A percentile compares a stretch with the other conserved stretches of the same genome.
Evolutionary conservation across 805 yeast genomes (phyloP).

Genomic region (Starmerella khaoyaiensis): DNA sequence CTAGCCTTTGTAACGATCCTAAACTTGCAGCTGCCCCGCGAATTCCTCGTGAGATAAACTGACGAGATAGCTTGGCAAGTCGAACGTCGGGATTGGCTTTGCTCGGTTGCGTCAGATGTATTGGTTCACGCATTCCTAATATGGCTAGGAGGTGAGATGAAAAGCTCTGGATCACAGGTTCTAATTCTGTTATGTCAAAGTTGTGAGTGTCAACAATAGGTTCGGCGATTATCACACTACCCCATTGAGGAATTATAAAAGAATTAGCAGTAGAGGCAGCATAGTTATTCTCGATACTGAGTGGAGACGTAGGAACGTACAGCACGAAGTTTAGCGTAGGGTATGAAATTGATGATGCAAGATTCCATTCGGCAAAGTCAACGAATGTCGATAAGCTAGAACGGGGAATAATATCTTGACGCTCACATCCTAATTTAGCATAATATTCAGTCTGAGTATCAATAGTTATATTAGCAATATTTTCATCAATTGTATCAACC

Average conservation of each 20-base stretch:
- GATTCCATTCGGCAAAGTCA: slow-evolving; percentile 77
- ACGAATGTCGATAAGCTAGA: slow-evolving; percentile 59
- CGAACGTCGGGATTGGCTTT: slow-evolving; percentile 13
- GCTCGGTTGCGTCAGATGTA: slow-evolving; percentile 43
- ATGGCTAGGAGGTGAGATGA: slow-evolving; percentile 61
- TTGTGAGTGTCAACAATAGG: slow-evolving; percentile 19
- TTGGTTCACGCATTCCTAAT: slow-evolving; percentile 55
- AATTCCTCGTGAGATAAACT: slow-evolving; percentile 46
- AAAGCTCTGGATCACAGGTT: slow-evolving; percentile 52
- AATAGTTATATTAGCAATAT: slow-evolving; percentile 56
- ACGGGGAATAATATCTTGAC: slow-evolving; percentile 30
- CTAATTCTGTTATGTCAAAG: slow-evolving; percentile 34
- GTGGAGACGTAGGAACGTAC: slow-evolving; percentile 49
- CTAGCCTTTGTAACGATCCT: slow-evolving; percentile 55
- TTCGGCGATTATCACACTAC: slow-evolving; percentile 53
- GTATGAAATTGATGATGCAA: slow-evolving; percentile 41
- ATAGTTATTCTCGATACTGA: slow-evolving; percentile 32
- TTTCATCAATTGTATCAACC: slow-evolving; percentile 36
- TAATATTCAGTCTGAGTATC: slow-evolving; percentile 70
- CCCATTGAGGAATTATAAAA: slow-evolving; percentile 81
- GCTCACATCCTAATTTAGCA: slow-evolving; percentile 29
- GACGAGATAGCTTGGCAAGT: slow-evolving; percentile 52
- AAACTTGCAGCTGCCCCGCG: slow-evolving; percentile 54
- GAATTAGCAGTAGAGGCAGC: slow-evolving; percentile 34
- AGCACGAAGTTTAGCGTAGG: slow-evolving; percentile 62